A percentile compares a stretch with the other conserved stretches of the same genome.
Conservation (phyloP, 371 early-diverging fungal genomes). For the Mortierella sp. region DNA sequence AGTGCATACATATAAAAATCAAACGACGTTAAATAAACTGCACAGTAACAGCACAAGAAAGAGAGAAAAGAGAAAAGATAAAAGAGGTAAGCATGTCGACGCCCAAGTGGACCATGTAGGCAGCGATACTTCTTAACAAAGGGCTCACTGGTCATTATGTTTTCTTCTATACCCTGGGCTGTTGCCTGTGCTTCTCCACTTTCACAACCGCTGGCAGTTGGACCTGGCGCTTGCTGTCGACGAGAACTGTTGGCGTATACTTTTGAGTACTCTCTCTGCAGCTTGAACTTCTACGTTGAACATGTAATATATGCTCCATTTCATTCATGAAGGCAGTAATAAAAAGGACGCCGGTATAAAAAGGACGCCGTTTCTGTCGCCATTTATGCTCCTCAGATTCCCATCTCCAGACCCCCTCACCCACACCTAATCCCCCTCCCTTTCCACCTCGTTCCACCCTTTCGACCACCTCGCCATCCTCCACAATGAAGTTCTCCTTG, state of each 20-base stretch:
- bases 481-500: conserved; percentile 50
- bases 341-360: not conserved
- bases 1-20: too few relatives aligned
- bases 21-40: too few relatives aligned
- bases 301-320: not conserved
- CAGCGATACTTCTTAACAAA: too few relatives aligned
- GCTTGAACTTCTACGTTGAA: too few relatives aligned
- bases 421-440: not conserved
- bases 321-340: not conserved
- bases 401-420: conserved; percentile 5
- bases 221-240: not conserved
- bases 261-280: not conserved
- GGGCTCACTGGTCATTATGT: too few relatives aligned
- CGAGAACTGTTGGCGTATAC: not conserved
- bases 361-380: not conserved
- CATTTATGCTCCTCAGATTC: not conserved
- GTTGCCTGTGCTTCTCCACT: too few relatives aligned
- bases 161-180: too few relatives aligned
- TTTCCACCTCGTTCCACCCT: not conserved
- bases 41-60: too few relatives aligned
- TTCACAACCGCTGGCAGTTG: not conserved
- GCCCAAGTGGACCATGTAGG: too few relatives aligned
- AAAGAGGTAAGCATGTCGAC: too few relatives aligned
- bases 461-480: not conserved
- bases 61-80: too few relatives aligned